Evolutionary conservation across 1,284 basidiomycete genomes (phyloP), one percentile per base, ranked within the genome.

Genomic region (Moesziomyces sp.): DNA sequence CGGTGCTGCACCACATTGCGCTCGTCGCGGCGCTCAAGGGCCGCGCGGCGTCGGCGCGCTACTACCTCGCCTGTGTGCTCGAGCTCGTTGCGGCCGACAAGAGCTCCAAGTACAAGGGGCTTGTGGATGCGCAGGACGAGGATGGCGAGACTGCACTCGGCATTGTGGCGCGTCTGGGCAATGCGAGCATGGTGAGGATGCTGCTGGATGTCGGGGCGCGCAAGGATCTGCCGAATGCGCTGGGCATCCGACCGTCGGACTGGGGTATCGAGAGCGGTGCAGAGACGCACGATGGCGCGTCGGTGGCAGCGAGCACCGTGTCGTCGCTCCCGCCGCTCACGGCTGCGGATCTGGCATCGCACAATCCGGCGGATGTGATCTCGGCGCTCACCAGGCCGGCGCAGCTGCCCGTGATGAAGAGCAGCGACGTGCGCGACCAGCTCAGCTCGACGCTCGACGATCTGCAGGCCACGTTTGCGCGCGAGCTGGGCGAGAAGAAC

Each of bases 141-240:
- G 91, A 98, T 84, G 97, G 97, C 0, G 97, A 99, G 83, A 98
- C 97, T 0, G 93, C 94, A 5, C 85, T 99, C 74, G 97, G 96
- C 85, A 93, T 97, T 74, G 93, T 95, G 14, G 95, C 97, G 0
- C 87, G 97, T 52, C 91, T 98, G 0, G 97, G 97, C 3, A 97
- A 95, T 84, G 88, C 91, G 65, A 90, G 91, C 72, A 86, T 99
- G 70, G 93, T 98, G 19, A 88, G 91, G 76, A 91, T 93, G 24
- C 86, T 99, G 65, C 82, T 99, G 64, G 95, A 98, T 78, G 93
- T 94, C 8, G 94, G 94, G 9, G 97, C 96, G 2, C 95, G 97
- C 85, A 91, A 92, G 79, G 88, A 90, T 77, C 87, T 94, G 62
- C 89, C 92, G n/a, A 99, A 99, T 86, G 96, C 96, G 83, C 87